These are phyloP conservation scores for Quercus berberidifolia DNA, from an alignment of 306 rosid species.

Conservation along the genomic window DNA sequence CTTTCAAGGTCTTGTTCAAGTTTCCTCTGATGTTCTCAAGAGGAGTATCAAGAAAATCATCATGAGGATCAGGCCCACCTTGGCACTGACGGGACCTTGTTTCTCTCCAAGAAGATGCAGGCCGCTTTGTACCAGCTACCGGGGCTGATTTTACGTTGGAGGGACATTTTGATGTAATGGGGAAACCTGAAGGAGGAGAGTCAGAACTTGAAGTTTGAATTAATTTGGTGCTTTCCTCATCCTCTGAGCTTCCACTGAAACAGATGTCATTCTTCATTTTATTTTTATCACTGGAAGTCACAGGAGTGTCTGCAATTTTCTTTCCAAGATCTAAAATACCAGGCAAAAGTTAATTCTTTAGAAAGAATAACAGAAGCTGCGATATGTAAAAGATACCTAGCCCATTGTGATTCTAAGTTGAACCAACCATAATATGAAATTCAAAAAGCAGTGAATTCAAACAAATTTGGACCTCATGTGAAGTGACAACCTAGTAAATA, in stretches of 20 bases:
- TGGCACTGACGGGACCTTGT: constrained; percentile 72
- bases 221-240: constrained; percentile 27
- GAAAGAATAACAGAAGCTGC: neutral
- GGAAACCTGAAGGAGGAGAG: constrained; percentile 33
- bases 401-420: neutral
- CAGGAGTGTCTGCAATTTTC: constrained; percentile 34
- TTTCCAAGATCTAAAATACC: constrained; percentile 40
- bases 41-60: constrained; percentile 94
- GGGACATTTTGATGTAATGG: constrained; percentile 33
- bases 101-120: constrained; percentile 78
- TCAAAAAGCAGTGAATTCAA: neutral
- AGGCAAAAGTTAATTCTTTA: constrained; percentile 13
- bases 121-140: constrained; percentile 52
- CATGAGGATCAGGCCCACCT: constrained; percentile 72
- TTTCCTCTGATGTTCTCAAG: constrained; percentile 67
- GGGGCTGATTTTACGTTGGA: constrained; percentile 36
- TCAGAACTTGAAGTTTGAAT: constrained; percentile 19
- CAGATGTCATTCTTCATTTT: constrained; percentile 34
- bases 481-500: neutral
- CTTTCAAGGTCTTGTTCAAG: constrained; percentile 45
- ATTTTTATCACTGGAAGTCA: constrained; percentile 21
- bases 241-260: constrained; percentile 23
- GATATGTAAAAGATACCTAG: constrained; percentile 5
- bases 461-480: neutral
- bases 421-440: neutral